Percentiles rank a stretch among this genome's conserved stretches.
Evolutionary conservation across 2,329 filamentous ascomycete genomes (phyloP).

Genomic region (Colletotrichum musicola): DNA sequence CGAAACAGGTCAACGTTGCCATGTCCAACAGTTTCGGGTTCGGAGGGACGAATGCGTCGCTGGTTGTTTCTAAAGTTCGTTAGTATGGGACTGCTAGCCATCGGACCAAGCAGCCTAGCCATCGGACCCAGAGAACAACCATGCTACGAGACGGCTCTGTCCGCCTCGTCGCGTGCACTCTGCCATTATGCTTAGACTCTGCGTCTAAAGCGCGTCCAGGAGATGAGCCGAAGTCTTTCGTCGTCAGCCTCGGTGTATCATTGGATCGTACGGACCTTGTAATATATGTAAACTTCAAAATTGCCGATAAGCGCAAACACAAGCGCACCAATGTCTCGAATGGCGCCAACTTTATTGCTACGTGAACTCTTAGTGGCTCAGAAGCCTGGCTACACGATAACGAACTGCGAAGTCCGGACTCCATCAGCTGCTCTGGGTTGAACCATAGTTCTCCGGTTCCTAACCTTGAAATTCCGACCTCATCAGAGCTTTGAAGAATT

Average conservation of each 20-base stretch:
- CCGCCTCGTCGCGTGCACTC: neutral
- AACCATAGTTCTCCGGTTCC: neutral
- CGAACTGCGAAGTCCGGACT: neutral
- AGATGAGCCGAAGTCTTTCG: conserved; percentile 8
- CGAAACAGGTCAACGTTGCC: conserved; percentile 77
- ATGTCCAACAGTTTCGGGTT: conserved; percentile 98
- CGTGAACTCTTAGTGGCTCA: neutral
- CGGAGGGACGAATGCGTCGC: conserved; percentile 92
- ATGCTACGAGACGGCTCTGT: conserved; percentile 6
- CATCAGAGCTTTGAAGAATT: no score
- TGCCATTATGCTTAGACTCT: conserved; percentile 1
- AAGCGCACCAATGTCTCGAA: neutral
- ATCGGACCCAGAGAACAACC: neutral
- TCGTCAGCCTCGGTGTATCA: conserved; percentile 1
- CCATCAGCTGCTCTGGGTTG: neutral
- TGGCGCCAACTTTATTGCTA: conserved; percentile 4
- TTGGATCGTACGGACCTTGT: neutral
- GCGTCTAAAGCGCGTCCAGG: neutral
- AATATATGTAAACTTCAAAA: neutral
- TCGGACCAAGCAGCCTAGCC: neutral
- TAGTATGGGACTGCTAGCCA: conserved; percentile 12
- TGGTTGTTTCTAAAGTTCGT: conserved; percentile 74
- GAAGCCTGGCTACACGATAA: neutral
- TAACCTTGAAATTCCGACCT: neutral
- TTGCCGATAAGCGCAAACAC: neutral